Conservation (phyloP, 2,329 filamentous ascomycete species). For the Fusarium caatingaense region DNA sequence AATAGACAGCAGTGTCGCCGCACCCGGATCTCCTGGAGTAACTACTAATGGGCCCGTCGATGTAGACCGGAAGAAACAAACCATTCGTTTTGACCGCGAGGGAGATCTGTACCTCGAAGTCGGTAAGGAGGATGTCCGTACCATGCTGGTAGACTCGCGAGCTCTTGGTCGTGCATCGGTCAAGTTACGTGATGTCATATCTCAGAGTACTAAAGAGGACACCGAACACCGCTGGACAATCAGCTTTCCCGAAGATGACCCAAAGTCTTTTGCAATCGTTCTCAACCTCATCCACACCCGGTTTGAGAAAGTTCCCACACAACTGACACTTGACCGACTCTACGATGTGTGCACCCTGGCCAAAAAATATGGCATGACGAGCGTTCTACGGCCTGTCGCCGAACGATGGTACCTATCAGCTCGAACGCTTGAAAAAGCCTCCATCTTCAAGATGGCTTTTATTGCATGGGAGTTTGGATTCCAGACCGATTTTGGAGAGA, state of each 20-base stretch:
- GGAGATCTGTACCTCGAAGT: conserved; percentile 20
- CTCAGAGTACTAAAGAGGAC: not conserved
- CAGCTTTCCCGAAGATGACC: conserved; percentile 12
- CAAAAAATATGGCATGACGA: conserved; percentile 34
- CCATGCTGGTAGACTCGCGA: conserved; percentile 27
- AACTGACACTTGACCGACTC: conserved; percentile 6
- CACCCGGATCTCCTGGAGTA: not conserved
- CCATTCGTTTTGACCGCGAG: conserved; percentile 9
- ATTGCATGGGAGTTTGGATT: conserved; percentile 34
- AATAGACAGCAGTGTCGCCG: not conserved
- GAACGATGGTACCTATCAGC: conserved; percentile 15
- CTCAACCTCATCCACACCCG: conserved; percentile 24
- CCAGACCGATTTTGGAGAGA: conserved; percentile 1
- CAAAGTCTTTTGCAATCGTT: conserved; percentile 9
- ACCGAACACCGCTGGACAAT: conserved; percentile 1
- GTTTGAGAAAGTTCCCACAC: conserved; percentile 7
- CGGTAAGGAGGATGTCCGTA: not conserved
- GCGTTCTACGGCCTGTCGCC: conserved; percentile 26
- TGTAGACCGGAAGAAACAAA: not conserved
- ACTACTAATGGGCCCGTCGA: not conserved
- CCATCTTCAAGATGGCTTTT: conserved; percentile 9
- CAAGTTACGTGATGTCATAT: not conserved
- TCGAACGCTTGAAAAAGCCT: not conserved
- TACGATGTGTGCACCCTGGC: conserved; percentile 20
- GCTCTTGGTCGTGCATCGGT: conserved; percentile 21